Conservation (phyloP, 2,329 filamentous ascomycete species). For the Cytospora mali region DNA sequence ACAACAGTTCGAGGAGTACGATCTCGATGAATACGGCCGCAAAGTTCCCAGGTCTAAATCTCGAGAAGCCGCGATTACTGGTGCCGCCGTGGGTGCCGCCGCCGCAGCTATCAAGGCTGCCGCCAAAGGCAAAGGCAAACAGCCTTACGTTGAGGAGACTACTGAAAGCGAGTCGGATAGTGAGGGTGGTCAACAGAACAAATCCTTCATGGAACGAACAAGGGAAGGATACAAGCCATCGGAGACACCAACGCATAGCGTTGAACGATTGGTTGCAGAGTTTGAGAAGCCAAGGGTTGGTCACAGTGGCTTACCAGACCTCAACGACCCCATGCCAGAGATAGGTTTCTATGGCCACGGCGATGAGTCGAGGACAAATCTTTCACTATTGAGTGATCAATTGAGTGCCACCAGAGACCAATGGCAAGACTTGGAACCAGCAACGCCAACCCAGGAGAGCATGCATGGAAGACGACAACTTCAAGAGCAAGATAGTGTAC, state of each 20-base stretch:
- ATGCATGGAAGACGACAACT: conserved; percentile 11
- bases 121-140: conserved; percentile 48
- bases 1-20: conserved; percentile 50
- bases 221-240: conserved; percentile 57
- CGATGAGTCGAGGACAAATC: conserved; percentile 79
- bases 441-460: conserved; percentile 43
- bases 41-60: conserved; percentile 53
- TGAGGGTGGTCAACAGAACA: conserved; percentile 60
- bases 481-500: conserved; percentile 29
- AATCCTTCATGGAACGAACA: conserved; percentile 68
- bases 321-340: conserved; percentile 74
- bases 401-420: conserved; percentile 54
- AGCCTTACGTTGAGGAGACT: conserved; percentile 39
- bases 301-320: conserved; percentile 69
- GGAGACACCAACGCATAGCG: conserved; percentile 60
- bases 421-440: conserved; percentile 30
- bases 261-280: conserved; percentile 59
- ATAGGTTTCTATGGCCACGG: conserved; percentile 65
- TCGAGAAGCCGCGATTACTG: conserved; percentile 58
- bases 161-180: conserved; percentile 45
- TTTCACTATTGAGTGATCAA: conserved; percentile 78
- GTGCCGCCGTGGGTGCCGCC: conserved; percentile 56
- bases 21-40: conserved; percentile 59
- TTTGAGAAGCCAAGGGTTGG: conserved; percentile 59
- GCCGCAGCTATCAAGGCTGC: conserved; percentile 53